A percentile compares a stretch with the other conserved stretches of the same genome.
phyloP scores from a whole-genome alignment of 2,329 filamentous ascomycete genomes.

The Torrubiellomyces zombiae region DNA sequence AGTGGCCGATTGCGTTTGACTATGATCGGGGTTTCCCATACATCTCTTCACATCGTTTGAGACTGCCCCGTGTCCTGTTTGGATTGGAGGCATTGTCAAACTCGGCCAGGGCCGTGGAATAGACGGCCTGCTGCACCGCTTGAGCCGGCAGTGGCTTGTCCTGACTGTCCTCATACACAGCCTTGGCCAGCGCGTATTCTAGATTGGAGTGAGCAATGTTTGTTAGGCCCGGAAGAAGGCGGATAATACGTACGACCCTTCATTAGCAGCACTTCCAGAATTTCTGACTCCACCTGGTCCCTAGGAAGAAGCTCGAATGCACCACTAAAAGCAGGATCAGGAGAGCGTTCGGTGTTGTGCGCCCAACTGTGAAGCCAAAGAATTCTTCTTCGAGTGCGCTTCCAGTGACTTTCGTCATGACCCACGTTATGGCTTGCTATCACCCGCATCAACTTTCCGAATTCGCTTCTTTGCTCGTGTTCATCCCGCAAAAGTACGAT shows the following conservation, averaged over 20 bases:
- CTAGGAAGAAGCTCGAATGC: slow-evolving; percentile 43
- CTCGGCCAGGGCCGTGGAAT: slow-evolving; percentile 47
- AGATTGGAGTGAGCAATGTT: slow-evolving; percentile 27
- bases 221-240: background rate
- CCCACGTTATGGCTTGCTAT: slow-evolving; percentile 32
- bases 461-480: slow-evolving; percentile 45
- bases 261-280: slow-evolving; percentile 50
- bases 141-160: slow-evolving; percentile 31
- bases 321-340: slow-evolving; percentile 34
- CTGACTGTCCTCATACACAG: slow-evolving; percentile 38
- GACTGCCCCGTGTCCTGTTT: slow-evolving; percentile 56
- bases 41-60: slow-evolving; percentile 67
- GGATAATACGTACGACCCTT: slow-evolving; percentile 35
- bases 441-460: slow-evolving; percentile 40
- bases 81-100: slow-evolving; percentile 76
- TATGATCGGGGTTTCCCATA: slow-evolving; percentile 19
- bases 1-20: too few relatives aligned
- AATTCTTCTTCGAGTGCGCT: slow-evolving; percentile 42
- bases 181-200: slow-evolving; percentile 43
- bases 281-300: slow-evolving; percentile 50
- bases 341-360: slow-evolving; percentile 18
- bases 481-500: slow-evolving; percentile 46
- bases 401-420: slow-evolving; percentile 49
- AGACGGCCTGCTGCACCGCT: slow-evolving; percentile 41
- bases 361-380: slow-evolving; percentile 65